Evolutionary conservation across 2,329 filamentous ascomycete genomes (phyloP).

Genomic region (Pseudogymnoascus sp.): DNA sequence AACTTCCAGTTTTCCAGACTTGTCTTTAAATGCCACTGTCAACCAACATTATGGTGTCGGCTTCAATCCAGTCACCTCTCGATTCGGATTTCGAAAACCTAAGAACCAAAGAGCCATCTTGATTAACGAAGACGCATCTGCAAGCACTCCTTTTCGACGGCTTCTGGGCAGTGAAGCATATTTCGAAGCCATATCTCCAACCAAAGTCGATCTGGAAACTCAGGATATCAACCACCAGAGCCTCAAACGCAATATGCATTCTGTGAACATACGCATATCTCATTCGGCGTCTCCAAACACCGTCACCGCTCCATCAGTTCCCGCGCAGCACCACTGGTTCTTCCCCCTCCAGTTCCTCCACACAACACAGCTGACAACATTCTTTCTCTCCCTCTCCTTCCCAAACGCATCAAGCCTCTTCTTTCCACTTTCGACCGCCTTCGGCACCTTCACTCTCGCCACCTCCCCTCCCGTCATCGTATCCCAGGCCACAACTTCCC

Average conservation of each 20-base stretch:
- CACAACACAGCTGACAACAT: slow-evolving; percentile 53
- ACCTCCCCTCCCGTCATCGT: slow-evolving; percentile 62
- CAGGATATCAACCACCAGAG: not conserved
- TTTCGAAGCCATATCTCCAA: not conserved
- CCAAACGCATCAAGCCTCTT: slow-evolving; percentile 51
- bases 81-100: not conserved
- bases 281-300: slow-evolving; percentile 42
- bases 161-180: not conserved
- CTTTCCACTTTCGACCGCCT: slow-evolving; percentile 29
- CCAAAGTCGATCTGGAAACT: not conserved
- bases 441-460: slow-evolving; percentile 47
- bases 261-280: not conserved
- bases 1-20: not conserved
- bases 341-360: slow-evolving; percentile 57
- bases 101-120: not conserved
- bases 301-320: slow-evolving; percentile 57
- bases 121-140: not conserved
- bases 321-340: slow-evolving; percentile 56
- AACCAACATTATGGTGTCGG: not conserved
- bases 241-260: not conserved
- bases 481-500: slow-evolving; percentile 66
- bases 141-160: not conserved
- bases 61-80: not conserved
- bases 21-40: not conserved
- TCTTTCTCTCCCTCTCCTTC: slow-evolving; percentile 49